Evolutionary conservation across 2,329 filamentous ascomycete species (phyloP).

Genomic region (Coleophoma cylindrospora): DNA sequence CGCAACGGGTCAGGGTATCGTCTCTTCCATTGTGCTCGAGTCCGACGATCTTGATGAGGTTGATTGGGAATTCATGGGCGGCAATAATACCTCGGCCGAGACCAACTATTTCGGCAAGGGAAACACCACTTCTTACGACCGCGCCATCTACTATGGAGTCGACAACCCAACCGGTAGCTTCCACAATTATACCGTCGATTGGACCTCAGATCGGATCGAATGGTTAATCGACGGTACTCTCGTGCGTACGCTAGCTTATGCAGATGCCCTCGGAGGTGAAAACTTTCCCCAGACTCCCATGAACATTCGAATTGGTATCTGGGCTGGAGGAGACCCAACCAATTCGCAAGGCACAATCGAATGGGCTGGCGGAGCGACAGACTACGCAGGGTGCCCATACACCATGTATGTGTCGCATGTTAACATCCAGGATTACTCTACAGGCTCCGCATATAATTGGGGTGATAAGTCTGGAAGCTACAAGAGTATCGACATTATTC

Average conservation of each 20-base stretch:
- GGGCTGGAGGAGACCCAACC: constrained; percentile 55
- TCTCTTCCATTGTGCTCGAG: constrained; percentile 78
- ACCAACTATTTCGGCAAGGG: constrained; percentile 79
- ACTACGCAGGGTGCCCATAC: constrained; percentile 63
- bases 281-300: constrained; percentile 75
- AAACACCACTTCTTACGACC: constrained; percentile 66
- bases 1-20: constrained; percentile 67
- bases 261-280: constrained; percentile 54
- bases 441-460: constrained; percentile 59
- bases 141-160: constrained; percentile 58
- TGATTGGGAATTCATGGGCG: constrained; percentile 79
- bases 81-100: constrained; percentile 55
- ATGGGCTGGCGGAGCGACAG: constrained; percentile 66
- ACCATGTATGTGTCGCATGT: constrained; percentile 68
- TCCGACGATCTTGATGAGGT: constrained; percentile 84
- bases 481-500: constrained; percentile 55
- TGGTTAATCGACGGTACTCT: constrained; percentile 66
- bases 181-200: constrained; percentile 69
- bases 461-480: constrained; percentile 55
- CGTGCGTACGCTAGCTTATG: constrained; percentile 58
- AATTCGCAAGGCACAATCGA: constrained; percentile 53
- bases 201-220: constrained; percentile 61
- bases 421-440: constrained; percentile 52
- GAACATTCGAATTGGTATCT: constrained; percentile 63
- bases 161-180: constrained; percentile 49